A percentile compares a stretch with the other conserved stretches of the same genome.
These are phyloP conservation scores for Exophiala dermatitidis DNA, from an alignment of 2,329 filamentous ascomycete genomes.

Conservation along the genomic window DNA sequence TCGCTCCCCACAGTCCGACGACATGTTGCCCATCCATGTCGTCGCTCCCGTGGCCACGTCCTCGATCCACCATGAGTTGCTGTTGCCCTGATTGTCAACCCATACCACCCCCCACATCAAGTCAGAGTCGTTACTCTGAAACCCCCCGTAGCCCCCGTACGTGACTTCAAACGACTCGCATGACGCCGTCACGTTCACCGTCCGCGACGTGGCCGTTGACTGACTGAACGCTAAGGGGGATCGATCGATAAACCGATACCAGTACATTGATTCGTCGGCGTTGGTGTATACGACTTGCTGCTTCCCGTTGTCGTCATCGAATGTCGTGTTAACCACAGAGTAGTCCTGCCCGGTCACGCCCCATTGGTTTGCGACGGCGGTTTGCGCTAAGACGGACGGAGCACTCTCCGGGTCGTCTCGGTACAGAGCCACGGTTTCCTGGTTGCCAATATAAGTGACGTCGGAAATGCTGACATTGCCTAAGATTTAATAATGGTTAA, in stretches of 20 bases:
- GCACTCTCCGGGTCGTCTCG: conserved; percentile 1
- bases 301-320: neutral
- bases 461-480: conserved; percentile 20
- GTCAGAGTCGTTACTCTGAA: conserved; percentile 8
- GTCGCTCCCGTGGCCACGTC: conserved; percentile 13
- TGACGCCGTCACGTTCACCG: conserved; percentile 15
- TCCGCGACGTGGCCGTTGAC: conserved; percentile 4
- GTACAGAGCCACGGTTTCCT: conserved; percentile 3
- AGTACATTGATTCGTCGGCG: conserved; percentile 26
- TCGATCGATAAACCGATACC: conserved; percentile 22
- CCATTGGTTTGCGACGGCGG: conserved; percentile 7
- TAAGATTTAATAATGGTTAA: neutral
- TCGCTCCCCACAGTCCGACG: conserved; percentile 14
- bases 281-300: conserved; percentile 40
- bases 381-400: neutral
- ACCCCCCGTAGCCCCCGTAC: conserved; percentile 16
- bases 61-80: conserved; percentile 1
- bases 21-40: conserved; percentile 19
- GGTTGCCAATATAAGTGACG: conserved; percentile 15
- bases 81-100: conserved; percentile 10
- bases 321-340: neutral
- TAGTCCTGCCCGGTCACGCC: conserved; percentile 18
- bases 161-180: conserved; percentile 13
- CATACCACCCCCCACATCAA: conserved; percentile 5
- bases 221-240: conserved; percentile 1